Base-by-base conservation (phyloP, 768 basidiomycete genomes). In the Boletellus sp. region DNA sequence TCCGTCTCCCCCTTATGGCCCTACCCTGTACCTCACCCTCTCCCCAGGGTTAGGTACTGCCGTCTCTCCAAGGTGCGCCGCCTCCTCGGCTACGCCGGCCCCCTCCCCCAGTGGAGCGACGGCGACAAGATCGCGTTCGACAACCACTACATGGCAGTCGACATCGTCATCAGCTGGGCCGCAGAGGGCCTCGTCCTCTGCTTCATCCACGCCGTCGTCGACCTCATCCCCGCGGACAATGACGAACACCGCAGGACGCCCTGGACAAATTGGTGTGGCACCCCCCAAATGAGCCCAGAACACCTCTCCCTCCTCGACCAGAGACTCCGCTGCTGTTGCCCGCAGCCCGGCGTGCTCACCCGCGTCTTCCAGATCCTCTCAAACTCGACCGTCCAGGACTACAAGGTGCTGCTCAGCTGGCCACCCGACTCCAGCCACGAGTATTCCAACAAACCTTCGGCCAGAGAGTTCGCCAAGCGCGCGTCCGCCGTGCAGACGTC, bases 201-300 rank as follows among this genome's bases (percentile, higher is more conserved):
- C 67, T 94, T 94, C 73, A 80, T 92, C 42, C 90, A 94, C 60
- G 90, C 90, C 36, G 81, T 82, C 28, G 80, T 81, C 52, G 89
- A 92, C 75, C 76, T 88, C 50, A 76, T 67, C 13, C 74, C 78
- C 45, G 71, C 69, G 10, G 87, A 91, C 74, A 88, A 90, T 59
- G 85, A 90, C 67, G 87, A 90, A 66, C 67, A 69, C 35, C 68
- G 78, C 67, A 90, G 86, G 69, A 83, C 86, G 1, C 69, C 75
- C 28, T 93, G 90, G 90, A 78, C 88, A 2, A 92, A 90, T 64
- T 93, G 90, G 90, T 93, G 90, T 68, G 87, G 87, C 48, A 91
- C 90, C 0, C 84, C 84, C 4, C 66, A 64, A 45, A 78, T 92
- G 79, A 67, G 62, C 61, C 45, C 59, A 50, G 74, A 82, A 19